Evolutionary conservation across 192 early-diverging fungal genomes (phyloP), one percentile per base, ranked within the genome.

Genomic region (Linnemannia schmuckeri): DNA sequence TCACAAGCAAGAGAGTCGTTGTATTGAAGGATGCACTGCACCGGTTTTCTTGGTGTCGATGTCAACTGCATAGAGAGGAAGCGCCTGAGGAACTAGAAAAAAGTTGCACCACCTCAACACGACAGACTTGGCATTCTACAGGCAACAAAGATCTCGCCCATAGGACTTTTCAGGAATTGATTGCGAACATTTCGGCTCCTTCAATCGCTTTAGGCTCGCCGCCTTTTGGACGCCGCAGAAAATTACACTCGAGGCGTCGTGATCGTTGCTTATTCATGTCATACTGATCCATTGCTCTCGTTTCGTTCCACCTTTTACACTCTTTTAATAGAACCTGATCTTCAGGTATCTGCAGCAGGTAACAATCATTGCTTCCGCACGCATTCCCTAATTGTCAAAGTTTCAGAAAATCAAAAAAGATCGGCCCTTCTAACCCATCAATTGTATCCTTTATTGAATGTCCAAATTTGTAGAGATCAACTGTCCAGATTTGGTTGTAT

Each of bases 321-420:
- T 37, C 13, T 30, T 54, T 68, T 3, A 52, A 42, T 92, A 94
- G 94, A 98, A 97, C 90, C 94, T 99, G 88, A 98, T 99, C 77
- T 99, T 99, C 95, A 94, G 96, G 90, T 95, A 96, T 87, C 92
- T 99, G 78, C 98, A 99, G 90, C 95, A 96, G 88, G 96, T 96
- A 92, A 54, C 1, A 37, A 81, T 17, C 55, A 37, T 44, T 20
- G 30, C 55, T 27, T 66, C 20, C 20, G 52, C 15, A 54, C 17
- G 0, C 15, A 9, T 47, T 47, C 52, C 20, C 20, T 17, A 54
- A 20, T 18, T 5, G 52, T 18, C 20, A 54, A 54, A 20, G 52
- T 18, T 2, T 54, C 18, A 20, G 52, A 54, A 13, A 54, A 54
- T 0, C 37, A 54, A 20, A 18, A 15, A 20, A 15, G 52, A 54